phyloP scores from a whole-genome alignment of 768 basidiomycete genomes.

The Hirschioporus abietinus region DNA sequence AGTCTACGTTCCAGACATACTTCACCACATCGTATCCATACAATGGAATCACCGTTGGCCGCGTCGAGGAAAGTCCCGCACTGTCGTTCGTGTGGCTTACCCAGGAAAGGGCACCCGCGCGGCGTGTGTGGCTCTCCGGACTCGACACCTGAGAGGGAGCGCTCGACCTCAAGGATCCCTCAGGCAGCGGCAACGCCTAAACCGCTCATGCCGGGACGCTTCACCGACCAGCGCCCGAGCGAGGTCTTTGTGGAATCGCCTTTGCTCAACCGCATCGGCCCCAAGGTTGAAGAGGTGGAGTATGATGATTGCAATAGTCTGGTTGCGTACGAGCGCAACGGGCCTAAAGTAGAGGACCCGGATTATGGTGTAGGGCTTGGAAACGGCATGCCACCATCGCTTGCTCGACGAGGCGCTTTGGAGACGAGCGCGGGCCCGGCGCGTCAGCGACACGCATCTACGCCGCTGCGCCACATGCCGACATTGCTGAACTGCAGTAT shows the following conservation, averaged over 20 bases:
- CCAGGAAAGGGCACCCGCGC: slow-evolving; percentile 6
- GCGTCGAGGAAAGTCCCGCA: not conserved
- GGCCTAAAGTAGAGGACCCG: not conserved
- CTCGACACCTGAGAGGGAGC: not conserved
- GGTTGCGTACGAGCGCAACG: not conserved
- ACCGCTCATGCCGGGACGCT: slow-evolving; percentile 2
- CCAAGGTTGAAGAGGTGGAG: not conserved
- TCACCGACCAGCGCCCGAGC: not conserved
- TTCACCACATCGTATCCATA: not conserved
- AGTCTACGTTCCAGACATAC: not conserved
- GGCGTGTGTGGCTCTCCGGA: slow-evolving; percentile 1
- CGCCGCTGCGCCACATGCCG: not conserved
- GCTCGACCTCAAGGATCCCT: not conserved
- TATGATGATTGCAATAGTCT: not conserved
- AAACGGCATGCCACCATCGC: not conserved
- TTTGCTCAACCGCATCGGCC: not conserved
- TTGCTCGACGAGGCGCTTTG: not conserved
- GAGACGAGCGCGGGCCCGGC: no score
- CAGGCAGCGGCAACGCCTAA: not conserved
- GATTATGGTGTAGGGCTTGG: not conserved
- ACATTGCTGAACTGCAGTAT: not conserved
- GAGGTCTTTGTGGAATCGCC: not conserved
- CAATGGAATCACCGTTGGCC: not conserved
- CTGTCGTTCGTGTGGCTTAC: slow-evolving; percentile 4
- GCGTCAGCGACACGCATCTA: not conserved